Conservation (phyloP, 2,329 filamentous ascomycete genomes). For the Huntiella decipiens region DNA sequence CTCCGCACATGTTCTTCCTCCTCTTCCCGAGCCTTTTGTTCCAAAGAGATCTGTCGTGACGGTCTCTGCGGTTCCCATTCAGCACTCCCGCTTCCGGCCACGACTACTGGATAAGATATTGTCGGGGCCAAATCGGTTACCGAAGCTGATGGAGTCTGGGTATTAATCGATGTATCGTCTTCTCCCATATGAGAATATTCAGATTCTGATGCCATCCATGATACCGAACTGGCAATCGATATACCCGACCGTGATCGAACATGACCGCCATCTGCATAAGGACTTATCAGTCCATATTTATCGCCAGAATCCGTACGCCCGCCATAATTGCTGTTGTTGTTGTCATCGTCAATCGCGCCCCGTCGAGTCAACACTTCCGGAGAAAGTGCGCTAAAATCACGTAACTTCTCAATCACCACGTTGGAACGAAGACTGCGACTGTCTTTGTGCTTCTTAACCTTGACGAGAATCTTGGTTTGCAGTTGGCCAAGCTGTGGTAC, state of each 20-base stretch:
- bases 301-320: too few species aligned
- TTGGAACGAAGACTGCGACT: conserved; percentile 12
- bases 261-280: background rate
- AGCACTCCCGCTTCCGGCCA: background rate
- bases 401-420: conserved; percentile 15
- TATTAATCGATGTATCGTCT: background rate
- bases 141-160: background rate
- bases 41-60: background rate
- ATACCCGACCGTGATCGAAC: background rate
- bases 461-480: conserved; percentile 62
- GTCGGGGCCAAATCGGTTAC: background rate
- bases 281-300: background rate
- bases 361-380: conserved; percentile 2
- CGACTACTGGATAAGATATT: background rate
- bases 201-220: background rate
- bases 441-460: conserved; percentile 45
- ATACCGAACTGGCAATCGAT: background rate
- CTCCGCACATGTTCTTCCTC: background rate
- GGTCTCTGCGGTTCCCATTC: conserved; percentile 1
- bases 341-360: background rate
- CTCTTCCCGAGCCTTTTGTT: background rate
- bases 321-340: background rate
- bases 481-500: conserved; percentile 56
- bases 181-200: background rate
- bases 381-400: conserved; percentile 14